phyloP scores from a whole-genome alignment of 2,329 filamentous ascomycete species.

The Alternaria brassicicola region DNA sequence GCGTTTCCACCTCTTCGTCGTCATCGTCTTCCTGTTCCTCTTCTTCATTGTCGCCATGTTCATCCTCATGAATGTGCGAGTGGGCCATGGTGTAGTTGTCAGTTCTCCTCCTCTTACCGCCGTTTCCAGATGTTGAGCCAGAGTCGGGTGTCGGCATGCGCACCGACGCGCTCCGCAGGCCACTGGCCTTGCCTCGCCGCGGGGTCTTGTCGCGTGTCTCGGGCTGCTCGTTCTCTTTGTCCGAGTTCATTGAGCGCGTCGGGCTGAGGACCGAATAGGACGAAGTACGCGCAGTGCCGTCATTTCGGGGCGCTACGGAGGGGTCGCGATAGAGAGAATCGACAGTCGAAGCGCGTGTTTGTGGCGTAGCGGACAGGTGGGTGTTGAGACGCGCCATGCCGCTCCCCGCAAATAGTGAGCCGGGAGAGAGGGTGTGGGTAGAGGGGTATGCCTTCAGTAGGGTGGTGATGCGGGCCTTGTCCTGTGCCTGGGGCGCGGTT shows the following conservation, averaged over 20 bases:
- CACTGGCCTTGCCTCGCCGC: constrained; percentile 52
- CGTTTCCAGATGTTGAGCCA: constrained; percentile 37
- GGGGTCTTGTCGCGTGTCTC: constrained; percentile 38
- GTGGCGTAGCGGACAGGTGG: constrained; percentile 37
- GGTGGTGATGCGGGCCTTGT: constrained; percentile 4
- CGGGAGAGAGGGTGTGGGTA: not conserved
- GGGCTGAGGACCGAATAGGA: constrained; percentile 45
- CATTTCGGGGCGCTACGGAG: constrained; percentile 32
- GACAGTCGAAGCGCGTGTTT: constrained; percentile 38
- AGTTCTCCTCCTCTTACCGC: constrained; percentile 54
- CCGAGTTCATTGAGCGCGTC: constrained; percentile 43
- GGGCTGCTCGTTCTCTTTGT: constrained; percentile 54
- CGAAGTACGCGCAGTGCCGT: constrained; percentile 27
- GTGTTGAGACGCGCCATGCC: constrained; percentile 49
- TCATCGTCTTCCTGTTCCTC: constrained; percentile 30
- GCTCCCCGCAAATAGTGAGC: not conserved
- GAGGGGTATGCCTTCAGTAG: not conserved
- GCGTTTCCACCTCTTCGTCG: constrained; percentile 13
- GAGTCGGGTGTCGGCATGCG: constrained; percentile 50
- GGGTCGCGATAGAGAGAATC: constrained; percentile 49
- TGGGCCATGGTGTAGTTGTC: constrained; percentile 38
- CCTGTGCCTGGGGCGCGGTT: constrained; percentile 16
- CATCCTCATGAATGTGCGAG: constrained; percentile 14
- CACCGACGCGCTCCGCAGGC: constrained; percentile 40
- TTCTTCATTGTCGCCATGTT: constrained; percentile 20